Evolutionary conservation across 768 basidiomycete genomes (phyloP).

Genomic region (Lactarius evosmus): DNA sequence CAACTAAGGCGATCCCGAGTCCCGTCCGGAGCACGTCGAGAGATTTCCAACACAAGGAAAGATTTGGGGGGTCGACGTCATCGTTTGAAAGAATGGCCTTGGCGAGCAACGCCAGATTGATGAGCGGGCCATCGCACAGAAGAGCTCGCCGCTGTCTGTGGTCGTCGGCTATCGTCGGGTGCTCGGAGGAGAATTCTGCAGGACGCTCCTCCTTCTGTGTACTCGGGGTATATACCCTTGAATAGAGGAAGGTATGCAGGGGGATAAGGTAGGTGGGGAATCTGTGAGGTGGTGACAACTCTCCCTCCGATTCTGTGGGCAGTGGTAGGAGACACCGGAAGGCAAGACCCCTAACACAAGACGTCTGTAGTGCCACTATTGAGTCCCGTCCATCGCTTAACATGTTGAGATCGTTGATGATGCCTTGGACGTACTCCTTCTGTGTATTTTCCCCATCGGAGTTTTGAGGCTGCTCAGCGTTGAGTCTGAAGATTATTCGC

Average conservation of each 20-base stretch:
- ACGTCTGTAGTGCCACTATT: neutral
- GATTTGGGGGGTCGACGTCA: neutral
- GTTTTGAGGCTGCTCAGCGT: neutral
- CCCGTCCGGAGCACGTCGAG: constrained; percentile 13
- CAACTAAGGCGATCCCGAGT: neutral
- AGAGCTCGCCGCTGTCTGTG: neutral
- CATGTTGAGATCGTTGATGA: neutral
- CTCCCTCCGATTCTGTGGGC: too few relatives aligned
- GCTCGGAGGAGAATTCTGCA: neutral
- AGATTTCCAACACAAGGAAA: constrained; percentile 15
- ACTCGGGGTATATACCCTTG: neutral
- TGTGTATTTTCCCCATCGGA: neutral
- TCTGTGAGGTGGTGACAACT: too few relatives aligned
- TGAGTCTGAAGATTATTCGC: constrained; percentile 1
- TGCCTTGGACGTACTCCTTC: neutral
- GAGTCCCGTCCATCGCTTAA: neutral
- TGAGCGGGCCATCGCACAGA: constrained; percentile 9
- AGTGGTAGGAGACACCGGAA: constrained; percentile 2
- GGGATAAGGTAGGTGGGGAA: neutral
- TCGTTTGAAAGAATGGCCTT: neutral
- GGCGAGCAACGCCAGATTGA: constrained; percentile 8
- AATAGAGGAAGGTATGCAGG: neutral
- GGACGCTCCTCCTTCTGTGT: neutral
- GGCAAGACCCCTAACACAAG: constrained; percentile 7
- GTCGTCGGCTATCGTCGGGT: neutral